Evolutionary conservation across 2,329 filamentous ascomycete species (phyloP), one percentile per base, ranked within the genome.

Genomic region (Aspergillus udagawae): DNA sequence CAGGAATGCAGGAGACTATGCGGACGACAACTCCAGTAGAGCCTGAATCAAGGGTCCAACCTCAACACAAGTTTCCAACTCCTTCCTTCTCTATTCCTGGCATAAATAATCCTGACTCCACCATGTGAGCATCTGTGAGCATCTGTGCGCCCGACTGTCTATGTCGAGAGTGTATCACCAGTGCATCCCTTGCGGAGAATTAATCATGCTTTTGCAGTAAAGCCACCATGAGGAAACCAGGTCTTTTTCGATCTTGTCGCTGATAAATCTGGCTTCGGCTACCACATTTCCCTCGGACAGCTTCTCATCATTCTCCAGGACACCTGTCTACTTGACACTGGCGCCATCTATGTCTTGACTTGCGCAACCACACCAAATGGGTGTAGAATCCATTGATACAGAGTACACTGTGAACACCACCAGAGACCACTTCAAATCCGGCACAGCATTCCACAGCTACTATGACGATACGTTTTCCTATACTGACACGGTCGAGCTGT

Each of bases 401-500:
- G 55, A 60, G 50, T 57, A 58, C 48, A 57, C 61, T 32, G 60
- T 60, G 25, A 48, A 59, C 45, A 54, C 52, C 49, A 59, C 54
- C 49, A 55, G 55, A 44, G 29, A 56, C 49, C 49, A 57, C 20
- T 38, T 57, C 32, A 54, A 58, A 35, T 49, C 53, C 21, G 52
- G 47, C 48, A 49, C 20, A 8, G 55, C 56, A 29, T 45, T 57
- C 14, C 53, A 60, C 29, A 56, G 56, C 29, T 44, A 60, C n/a
- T 28, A 51, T 21, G 49, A 32, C 3, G 49, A 51, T 51, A 17
- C 49, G 5, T 12, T 14, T 7, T 51, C 55, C 7, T 56, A 49
- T 17, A 45, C 35, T 12, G 32, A 51, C 20, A 56, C 60, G 20
- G 42, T 63, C 7, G 62, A 67, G 25, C 52, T 67, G 14, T 65